Base-by-base conservation (phyloP, 139 green algal species). In the Coelastrella sp. region DNA sequence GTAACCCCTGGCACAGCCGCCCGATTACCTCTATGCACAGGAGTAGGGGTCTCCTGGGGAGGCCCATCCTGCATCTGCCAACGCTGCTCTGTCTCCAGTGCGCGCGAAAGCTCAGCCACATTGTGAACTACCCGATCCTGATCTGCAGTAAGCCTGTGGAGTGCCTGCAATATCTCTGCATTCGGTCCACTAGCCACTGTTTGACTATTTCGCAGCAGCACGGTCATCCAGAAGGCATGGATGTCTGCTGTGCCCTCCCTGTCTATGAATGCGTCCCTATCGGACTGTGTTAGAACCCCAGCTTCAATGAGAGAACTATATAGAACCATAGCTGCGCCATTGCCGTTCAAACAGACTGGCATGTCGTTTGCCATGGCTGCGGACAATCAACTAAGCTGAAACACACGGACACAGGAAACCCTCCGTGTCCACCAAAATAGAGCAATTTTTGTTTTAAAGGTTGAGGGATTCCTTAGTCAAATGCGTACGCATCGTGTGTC, bases 341-440 rank as follows among this genome's bases (percentile, higher is more conserved):
- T 8, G 53, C 17, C 53, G 11, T 23, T 63, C 4, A 63, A 17
- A 63, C 17, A 63, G 25, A 6, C 17, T 53, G 45, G 45, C 53
- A 63, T 23, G n/a, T 6, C 53, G 4, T 63, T 4, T 63, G 15
- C 9, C 53, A 63, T 63, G 53, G 53, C 53, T 63, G 15, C 53
- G 25, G n/a, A 63, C 53, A 6, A 11, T 53, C 45, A 21, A 8
- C n/a, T 30, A n/a, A 23, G 53, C 53, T 63, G 53, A 63, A 30
- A 63, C 53, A 63, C 53, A 23, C 53, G 53, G 15, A 63, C n/a
- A 30, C 13, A 63, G 11, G 53, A 17, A 63, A 63, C 53, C 53
- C 53, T 63, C 53, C 53, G 53, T 63, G 53, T 63, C 53, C 53
- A 63, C 53, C 53, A 63, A n/a, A 63, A 63, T 63, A 17, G 17